Evolutionary conservation across 2,329 filamentous ascomycete species (phyloP).

Genomic region (Cladosporium sp.): DNA sequence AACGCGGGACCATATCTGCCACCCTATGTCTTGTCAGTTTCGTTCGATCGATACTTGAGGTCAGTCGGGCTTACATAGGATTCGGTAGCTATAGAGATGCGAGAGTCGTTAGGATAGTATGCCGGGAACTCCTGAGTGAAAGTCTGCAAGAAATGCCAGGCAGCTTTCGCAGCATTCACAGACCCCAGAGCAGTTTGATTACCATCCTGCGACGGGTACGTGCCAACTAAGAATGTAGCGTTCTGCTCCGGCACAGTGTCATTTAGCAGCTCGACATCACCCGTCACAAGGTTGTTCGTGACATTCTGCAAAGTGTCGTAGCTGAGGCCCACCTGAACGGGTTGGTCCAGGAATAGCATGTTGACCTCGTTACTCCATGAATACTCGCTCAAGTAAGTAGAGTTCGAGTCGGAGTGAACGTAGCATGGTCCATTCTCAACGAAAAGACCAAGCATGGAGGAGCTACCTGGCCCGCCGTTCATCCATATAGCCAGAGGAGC

Average conservation of each 20-base stretch:
- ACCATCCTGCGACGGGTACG: constrained; percentile 41
- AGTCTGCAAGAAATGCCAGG: constrained; percentile 55
- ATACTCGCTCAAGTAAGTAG: constrained; percentile 47
- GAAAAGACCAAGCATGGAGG: constrained; percentile 44
- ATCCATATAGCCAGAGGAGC: constrained; percentile 54
- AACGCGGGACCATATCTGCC: constrained; percentile 55
- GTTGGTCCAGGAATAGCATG: constrained; percentile 60
- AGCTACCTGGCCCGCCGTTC: constrained; percentile 52
- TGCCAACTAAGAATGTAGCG: constrained; percentile 48
- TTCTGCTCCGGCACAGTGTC: constrained; percentile 40
- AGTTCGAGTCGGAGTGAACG: constrained; percentile 48
- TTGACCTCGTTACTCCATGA: constrained; percentile 56
- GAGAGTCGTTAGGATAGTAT: constrained; percentile 54
- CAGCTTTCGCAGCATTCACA: constrained; percentile 45
- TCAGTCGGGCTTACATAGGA: constrained; percentile 38
- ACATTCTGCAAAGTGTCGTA: constrained; percentile 38
- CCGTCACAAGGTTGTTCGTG: constrained; percentile 27
- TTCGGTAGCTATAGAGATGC: constrained; percentile 44
- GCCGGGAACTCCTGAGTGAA: constrained; percentile 59
- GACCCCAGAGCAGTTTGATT: constrained; percentile 45
- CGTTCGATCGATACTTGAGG: background rate
- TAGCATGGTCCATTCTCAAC: constrained; percentile 50
- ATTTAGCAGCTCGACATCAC: constrained; percentile 15
- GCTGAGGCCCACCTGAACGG: constrained; percentile 50
- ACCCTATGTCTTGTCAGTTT: background rate